Percentiles rank a stretch among this genome's conserved stretches.
Conservation (phyloP, 257 asterid genomes). For the Plectranthus barbatus region DNA sequence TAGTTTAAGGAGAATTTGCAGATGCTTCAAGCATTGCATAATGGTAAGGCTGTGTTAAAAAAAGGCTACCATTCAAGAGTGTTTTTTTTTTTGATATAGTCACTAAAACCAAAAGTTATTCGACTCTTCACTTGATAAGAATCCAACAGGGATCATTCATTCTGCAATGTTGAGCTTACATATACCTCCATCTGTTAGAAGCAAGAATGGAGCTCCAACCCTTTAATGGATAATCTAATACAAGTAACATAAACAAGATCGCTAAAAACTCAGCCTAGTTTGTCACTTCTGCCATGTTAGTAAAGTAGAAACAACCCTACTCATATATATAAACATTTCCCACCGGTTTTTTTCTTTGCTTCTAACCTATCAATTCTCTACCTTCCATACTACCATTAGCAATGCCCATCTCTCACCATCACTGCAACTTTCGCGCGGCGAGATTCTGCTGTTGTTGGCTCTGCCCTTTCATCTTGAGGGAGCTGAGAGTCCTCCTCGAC, state of each 20-base stretch:
- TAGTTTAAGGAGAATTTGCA: too few species aligned
- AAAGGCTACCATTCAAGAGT: too few species aligned
- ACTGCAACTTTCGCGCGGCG: slow-evolving; percentile 50
- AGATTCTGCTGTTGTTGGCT: slow-evolving; percentile 21
- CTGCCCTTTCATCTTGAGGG: slow-evolving; percentile 35
- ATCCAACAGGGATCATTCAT: not conserved
- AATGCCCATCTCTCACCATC: slow-evolving; percentile 28
- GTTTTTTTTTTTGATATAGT: too few species aligned
- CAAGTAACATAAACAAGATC: not conserved
- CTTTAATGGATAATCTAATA: slow-evolving; percentile 13
- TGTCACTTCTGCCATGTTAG: slow-evolving; percentile 30
- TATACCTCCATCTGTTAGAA: not conserved
- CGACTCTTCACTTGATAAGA: too few species aligned
- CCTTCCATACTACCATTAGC: slow-evolving; percentile 43
- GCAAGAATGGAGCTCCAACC: not conserved
- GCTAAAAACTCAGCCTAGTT: slow-evolving; percentile 16
- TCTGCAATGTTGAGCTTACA: not conserved
- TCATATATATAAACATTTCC: slow-evolving; percentile 29
- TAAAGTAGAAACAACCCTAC: slow-evolving; percentile 23
- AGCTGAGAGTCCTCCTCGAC: slow-evolving; percentile 38
- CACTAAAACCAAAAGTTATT: too few species aligned
- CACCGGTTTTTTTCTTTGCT: slow-evolving; percentile 2
- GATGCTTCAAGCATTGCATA: too few species aligned
- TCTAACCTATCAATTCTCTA: slow-evolving; percentile 40
- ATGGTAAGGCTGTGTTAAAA: too few species aligned